Conservation (phyloP, 73 alveolate species). For the Tetrahymena malaccensis region DNA sequence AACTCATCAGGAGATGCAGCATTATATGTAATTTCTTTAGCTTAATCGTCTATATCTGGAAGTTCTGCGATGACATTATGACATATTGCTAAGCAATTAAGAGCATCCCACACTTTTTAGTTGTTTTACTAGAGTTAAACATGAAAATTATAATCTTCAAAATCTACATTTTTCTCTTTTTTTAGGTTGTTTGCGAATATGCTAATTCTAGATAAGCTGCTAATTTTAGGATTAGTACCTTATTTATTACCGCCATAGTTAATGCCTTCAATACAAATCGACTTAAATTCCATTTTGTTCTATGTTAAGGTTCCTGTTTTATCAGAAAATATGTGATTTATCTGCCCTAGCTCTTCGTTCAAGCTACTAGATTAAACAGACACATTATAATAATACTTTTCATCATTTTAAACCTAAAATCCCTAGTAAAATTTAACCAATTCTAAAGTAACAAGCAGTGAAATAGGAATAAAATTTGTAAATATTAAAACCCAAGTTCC, state of each 20-base stretch:
- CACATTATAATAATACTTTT: conserved; percentile 53
- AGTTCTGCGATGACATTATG: conserved; percentile 62
- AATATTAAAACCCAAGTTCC: conserved; percentile 50
- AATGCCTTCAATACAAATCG: conserved; percentile 46
- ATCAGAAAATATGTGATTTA: conserved; percentile 70
- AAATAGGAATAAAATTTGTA: conserved; percentile 72
- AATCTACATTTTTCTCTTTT: conserved; percentile 27
- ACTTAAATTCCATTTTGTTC: conserved; percentile 71
- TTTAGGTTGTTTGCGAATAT: neutral
- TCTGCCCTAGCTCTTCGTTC: conserved; percentile 80
- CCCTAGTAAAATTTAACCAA: conserved; percentile 68
- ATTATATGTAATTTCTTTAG: conserved; percentile 56
- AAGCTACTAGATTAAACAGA: conserved; percentile 63
- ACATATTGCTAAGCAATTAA: conserved; percentile 55
- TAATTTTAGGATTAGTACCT: conserved; percentile 13
- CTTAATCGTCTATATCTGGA: conserved; percentile 16
- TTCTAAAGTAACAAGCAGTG: conserved; percentile 69
- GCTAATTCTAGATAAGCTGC: conserved; percentile 10
- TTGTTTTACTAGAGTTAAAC: neutral
- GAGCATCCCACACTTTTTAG: conserved; percentile 20
- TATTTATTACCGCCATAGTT: conserved; percentile 37
- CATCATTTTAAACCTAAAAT: conserved; percentile 52
- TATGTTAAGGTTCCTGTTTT: conserved; percentile 84
- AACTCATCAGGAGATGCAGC: conserved; percentile 92
- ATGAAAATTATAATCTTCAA: conserved; percentile 6